A percentile compares a stretch with the other conserved stretches of the same genome.
Evolutionary conservation across 164 flowering plant species (phyloP).

Genomic region (Platanus orientalis): DNA sequence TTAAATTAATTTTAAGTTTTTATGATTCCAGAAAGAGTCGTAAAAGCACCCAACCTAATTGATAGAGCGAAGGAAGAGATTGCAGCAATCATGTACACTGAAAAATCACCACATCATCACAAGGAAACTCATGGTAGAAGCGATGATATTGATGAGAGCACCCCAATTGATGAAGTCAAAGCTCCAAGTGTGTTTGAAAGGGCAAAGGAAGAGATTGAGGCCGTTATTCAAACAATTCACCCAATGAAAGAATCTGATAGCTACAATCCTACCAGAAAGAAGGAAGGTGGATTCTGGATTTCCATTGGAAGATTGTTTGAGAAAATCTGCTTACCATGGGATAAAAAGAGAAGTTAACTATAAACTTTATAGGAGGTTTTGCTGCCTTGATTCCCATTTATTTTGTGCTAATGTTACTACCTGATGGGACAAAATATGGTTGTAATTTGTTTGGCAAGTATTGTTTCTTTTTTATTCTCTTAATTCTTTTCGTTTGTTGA

Average conservation of each 20-base stretch:
- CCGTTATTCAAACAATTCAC: constrained; percentile 43
- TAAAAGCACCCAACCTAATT: constrained; percentile 48
- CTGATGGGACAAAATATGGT: not conserved
- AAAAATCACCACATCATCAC: constrained; percentile 34
- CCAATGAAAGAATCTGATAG: constrained; percentile 46
- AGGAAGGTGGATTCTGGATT: constrained; percentile 21
- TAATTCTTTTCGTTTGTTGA: too few species aligned
- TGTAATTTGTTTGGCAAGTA: not conserved
- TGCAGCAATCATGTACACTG: constrained; percentile 34
- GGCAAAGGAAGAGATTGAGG: constrained; percentile 72
- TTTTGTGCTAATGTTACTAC: not conserved
- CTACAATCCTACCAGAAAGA: constrained; percentile 17
- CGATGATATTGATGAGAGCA: constrained; percentile 56
- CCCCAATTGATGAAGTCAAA: constrained; percentile 55
- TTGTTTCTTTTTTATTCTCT: not conserved
- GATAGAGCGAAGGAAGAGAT: constrained; percentile 57
- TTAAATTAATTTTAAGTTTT: not conserved
- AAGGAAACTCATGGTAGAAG: constrained; percentile 70
- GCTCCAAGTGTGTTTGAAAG: constrained; percentile 59
- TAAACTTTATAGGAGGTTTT: constrained; percentile 12
- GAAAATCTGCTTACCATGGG: constrained; percentile 19
- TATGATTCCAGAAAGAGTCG: constrained; percentile 25
- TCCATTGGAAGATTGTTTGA: constrained; percentile 27
- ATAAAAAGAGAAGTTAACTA: constrained; percentile 7
- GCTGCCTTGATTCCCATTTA: not conserved